Conservation (phyloP, 495 filamentous ascomycete genomes). For the Rostrohypoxylon terebratum region DNA sequence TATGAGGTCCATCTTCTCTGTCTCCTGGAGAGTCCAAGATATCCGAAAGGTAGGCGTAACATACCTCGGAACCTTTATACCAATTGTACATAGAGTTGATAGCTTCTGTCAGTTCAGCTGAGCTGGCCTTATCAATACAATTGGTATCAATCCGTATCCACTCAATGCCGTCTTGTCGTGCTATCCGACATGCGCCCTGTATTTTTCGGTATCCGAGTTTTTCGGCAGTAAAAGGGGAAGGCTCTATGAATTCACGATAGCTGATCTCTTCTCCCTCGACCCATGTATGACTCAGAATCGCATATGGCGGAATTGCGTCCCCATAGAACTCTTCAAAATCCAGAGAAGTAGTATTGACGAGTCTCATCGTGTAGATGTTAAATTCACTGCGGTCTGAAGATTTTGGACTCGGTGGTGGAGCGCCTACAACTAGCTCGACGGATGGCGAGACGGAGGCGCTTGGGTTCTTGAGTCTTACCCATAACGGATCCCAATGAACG, state of each 20-base stretch:
- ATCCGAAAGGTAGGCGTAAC: constrained; percentile 49
- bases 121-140: constrained; percentile 51
- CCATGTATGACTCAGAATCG: constrained; percentile 57
- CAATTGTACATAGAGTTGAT: constrained; percentile 51
- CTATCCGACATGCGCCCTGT: constrained; percentile 37
- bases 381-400: background rate
- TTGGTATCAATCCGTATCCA: constrained; percentile 53
- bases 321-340: constrained; percentile 40
- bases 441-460: background rate
- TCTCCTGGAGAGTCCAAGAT: constrained; percentile 13
- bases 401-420: background rate
- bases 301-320: constrained; percentile 46
- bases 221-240: constrained; percentile 6
- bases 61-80: constrained; percentile 45
- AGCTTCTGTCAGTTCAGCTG: constrained; percentile 44
- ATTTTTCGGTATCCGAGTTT: constrained; percentile 48
- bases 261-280: constrained; percentile 50
- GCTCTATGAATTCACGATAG: constrained; percentile 47
- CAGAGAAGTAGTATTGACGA: constrained; percentile 42
- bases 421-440: background rate
- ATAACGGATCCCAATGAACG: background rate
- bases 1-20: background rate
- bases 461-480: constrained; percentile 2
- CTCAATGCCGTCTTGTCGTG: constrained; percentile 32
- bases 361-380: constrained; percentile 39